Base-by-base conservation (phyloP, 192 early-diverging fungal species). In the Gonapodya sp. region DNA sequence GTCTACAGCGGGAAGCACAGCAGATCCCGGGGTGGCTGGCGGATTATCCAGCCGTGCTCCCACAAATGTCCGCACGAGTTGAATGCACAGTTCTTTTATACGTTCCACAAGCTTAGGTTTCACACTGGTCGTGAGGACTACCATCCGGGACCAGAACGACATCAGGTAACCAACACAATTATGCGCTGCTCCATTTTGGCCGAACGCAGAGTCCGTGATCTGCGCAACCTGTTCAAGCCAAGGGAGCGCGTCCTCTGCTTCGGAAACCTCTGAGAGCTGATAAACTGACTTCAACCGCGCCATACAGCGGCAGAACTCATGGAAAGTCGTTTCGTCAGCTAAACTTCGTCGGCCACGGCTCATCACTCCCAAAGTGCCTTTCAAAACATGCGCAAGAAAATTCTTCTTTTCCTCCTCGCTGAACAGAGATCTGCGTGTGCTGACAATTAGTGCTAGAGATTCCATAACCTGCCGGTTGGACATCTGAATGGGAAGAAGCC, bases 131-230 rank as follows among this genome's bases (percentile, higher is more conserved):
- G 81, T 75, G 1, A 83, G 81, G 18, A 87, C 86, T 24, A 89
- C 86, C 78, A 95, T 93, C 84, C 94, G 95, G 32, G 93, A 92
- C 95, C 95, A 97, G 82, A 97, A 97, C 8, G 89, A 90, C 80
- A 96, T 84, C 35, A 96, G 81, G 79, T 95, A 94, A 35, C 87
- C 85, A 0, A 94, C 84, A 83, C 91, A 93, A 83, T 94, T 92
- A 36, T 94, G 88, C 72, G 92, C 87, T 90, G 93, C 89, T 92
- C 86, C 84, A 79, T 84, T 73, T 0, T 18, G 31, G 34, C 36
- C 31, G 35, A 82, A 36, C 36, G 2, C 36, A 36, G 18, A 73
- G 31, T 36, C 79, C 34, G 34, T 34, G 36, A 79, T 36, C 35
- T 79, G 79, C 35, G 34, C 35, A 36, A 79, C 79, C 16, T n/a